Evolutionary conservation across 441 rosid genomes (phyloP), one percentile per base, ranked within the genome.

Genomic region (Gossypium laxum): DNA sequence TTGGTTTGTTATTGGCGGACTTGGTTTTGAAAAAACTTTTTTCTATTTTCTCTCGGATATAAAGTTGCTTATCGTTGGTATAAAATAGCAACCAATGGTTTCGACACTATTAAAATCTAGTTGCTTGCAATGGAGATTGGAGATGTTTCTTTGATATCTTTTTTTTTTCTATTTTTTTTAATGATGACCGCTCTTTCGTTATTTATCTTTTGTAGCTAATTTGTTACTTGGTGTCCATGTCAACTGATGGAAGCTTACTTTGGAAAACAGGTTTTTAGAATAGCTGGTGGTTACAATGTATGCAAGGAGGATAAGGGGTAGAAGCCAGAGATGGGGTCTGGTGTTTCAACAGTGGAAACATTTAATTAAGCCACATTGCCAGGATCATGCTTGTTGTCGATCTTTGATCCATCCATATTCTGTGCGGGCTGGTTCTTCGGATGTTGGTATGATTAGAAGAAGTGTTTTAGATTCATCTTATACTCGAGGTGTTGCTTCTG

Each of bases 261-360:
- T 60, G 47, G 11, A 30, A 67, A 19, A 12, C 70, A 71, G 56
- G 67, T 32, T 59, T 15, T 45, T 28, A 50, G 67, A 65, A 38
- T 67, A 76, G 48, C 57, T 56, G 73, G 60, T 74, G 71, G 62
- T 79, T 82, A 79, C 83, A 30, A 93, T 93, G 98, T 89, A 85
- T 83, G 81, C 86, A n/a, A 83, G 88, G 72, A 71, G 80, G 73
- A 60, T 91, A 67, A 85, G 75, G 79, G 59, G 73, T 70, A 85
- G 84, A 79, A 82, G 74, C 79, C 90, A 75, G 83, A 87, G 78
- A 82, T 88, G 84, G 84, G 74, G 81, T 76, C 80, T 79, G 48
- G 52, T 84, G 43, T 81, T 84, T 74, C 81, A 76, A 48, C 85
- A 85, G 70, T 73, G 86, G 58, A 90, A 82, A 73, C 77, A 65